Conservation (phyloP, 441 rosid species). For the Corymbia citriodora region DNA sequence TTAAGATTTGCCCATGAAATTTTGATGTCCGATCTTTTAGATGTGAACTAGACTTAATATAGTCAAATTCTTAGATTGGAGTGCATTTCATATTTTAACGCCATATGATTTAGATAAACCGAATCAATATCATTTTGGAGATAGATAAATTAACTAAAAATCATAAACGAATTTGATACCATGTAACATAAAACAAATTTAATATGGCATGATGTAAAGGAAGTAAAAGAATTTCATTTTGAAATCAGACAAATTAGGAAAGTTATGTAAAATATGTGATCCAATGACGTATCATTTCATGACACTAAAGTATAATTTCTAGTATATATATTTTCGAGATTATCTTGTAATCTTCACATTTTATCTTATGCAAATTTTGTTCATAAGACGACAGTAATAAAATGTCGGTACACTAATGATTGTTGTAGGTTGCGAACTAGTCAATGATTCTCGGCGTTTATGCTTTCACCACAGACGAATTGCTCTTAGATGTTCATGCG, state of each 20-base stretch:
- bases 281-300: not conserved
- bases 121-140: not conserved
- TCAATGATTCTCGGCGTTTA: not conserved
- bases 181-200: not conserved
- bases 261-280: not conserved
- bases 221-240: not conserved
- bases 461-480: not conserved
- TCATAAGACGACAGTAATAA: not conserved
- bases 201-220: not conserved
- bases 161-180: not conserved
- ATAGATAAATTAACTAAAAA: not conserved
- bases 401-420: not conserved
- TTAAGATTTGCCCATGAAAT: no score
- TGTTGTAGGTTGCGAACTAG: not conserved
- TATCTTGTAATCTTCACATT: not conserved
- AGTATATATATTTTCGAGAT: not conserved
- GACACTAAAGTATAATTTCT: not conserved
- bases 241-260: not conserved
- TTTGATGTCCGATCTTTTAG: no score
- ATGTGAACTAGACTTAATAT: no score
- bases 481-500: not conserved
- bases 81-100: not conserved
- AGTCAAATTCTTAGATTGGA: no score
- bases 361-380: not conserved
- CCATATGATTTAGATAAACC: not conserved